phyloP scores from a whole-genome alignment of 441 rosid genomes.

The Flueggea neowawraea region DNA sequence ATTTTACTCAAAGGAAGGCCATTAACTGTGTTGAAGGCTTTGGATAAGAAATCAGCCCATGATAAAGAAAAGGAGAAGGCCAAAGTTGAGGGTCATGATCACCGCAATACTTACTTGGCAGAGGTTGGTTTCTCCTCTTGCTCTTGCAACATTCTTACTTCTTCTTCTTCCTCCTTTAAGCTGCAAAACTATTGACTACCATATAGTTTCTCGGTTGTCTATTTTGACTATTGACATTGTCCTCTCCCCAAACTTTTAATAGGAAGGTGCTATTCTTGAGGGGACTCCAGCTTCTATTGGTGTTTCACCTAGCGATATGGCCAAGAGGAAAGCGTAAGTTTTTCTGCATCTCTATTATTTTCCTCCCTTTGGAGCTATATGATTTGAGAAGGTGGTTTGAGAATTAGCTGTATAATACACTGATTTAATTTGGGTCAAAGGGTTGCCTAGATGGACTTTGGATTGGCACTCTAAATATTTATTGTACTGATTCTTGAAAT shows the following conservation, averaged over 20 bases:
- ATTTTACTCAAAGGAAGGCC: slow-evolving; percentile 82
- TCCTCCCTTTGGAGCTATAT: background rate
- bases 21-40: slow-evolving; percentile 66
- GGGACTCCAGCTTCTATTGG: slow-evolving; percentile 91
- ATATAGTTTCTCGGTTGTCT: background rate
- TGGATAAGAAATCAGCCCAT: slow-evolving; percentile 80
- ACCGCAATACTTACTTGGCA: slow-evolving; percentile 81
- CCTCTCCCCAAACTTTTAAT: slow-evolving; percentile 17
- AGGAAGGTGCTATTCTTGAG: slow-evolving; percentile 93
- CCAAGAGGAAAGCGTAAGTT: slow-evolving; percentile 60
- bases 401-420: no score
- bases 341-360: background rate
- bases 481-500: no score
- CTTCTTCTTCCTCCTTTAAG: no score
- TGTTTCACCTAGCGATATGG: slow-evolving; percentile 81
- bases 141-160: background rate
- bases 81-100: slow-evolving; percentile 69
- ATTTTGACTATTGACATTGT: slow-evolving; percentile 2
- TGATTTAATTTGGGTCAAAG: no score
- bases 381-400: background rate
- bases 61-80: slow-evolving; percentile 67
- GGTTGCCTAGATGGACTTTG: no score
- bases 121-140: slow-evolving; percentile 44
- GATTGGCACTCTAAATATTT: no score
- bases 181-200: background rate